A percentile compares a stretch with the other conserved stretches of the same genome.
These are phyloP conservation scores for Helicocarpus griseus DNA, from an alignment of 2,329 filamentous ascomycete genomes.

Conservation along the genomic window DNA sequence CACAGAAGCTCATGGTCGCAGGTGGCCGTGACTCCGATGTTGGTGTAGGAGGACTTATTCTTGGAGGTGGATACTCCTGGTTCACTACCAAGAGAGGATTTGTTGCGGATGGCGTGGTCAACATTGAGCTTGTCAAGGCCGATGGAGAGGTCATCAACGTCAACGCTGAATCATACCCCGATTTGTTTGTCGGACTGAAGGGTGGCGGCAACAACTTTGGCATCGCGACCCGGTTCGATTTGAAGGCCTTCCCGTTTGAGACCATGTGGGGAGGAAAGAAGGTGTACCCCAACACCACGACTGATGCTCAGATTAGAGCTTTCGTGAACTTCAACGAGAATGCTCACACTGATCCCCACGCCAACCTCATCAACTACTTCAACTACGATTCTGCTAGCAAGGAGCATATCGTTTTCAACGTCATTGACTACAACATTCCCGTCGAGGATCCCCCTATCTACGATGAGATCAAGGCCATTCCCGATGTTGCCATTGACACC, in stretches of 20 bases:
- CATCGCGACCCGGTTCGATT: constrained; percentile 23
- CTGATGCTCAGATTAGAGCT: neutral
- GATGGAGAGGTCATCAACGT: constrained; percentile 22
- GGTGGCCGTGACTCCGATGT: constrained; percentile 27
- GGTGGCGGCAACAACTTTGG: constrained; percentile 27
- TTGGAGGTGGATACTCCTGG: constrained; percentile 19
- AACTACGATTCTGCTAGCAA: neutral
- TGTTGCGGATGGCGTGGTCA: neutral
- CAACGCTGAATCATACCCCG: constrained; percentile 14
- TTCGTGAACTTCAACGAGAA: constrained; percentile 5
- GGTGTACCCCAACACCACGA: neutral
- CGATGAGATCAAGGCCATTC: neutral
- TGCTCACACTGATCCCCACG: neutral
- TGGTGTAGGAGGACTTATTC: constrained; percentile 26
- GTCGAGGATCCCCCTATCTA: neutral
- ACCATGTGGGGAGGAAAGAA: neutral
- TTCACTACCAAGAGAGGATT: neutral
- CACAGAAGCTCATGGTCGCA: constrained; percentile 19
- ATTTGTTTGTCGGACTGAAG: constrained; percentile 28
- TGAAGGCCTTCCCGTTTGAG: neutral
- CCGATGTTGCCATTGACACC: neutral
- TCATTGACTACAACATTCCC: neutral
- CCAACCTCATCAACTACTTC: neutral
- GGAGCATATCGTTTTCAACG: neutral
- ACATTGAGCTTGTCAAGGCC: constrained; percentile 17